Base-by-base conservation (phyloP, 2,329 filamentous ascomycete species). In the Fusarium dimerum region DNA sequence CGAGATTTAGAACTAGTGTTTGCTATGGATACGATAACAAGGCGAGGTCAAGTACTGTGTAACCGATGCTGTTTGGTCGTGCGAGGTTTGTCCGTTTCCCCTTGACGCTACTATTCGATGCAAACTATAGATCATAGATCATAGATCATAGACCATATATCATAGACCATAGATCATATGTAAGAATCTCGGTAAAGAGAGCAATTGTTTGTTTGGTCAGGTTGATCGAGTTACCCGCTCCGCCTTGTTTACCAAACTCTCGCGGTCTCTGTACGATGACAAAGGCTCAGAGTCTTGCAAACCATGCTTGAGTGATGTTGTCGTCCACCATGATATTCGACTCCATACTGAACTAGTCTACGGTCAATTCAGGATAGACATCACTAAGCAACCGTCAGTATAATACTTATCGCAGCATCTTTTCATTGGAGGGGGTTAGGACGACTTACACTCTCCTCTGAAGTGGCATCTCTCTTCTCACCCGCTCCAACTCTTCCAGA, bases 401-500 rank as follows among this genome's bases (percentile, higher is more conserved):
- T 16, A 26, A 26, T 26, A 26, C 20, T 26, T 7, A 26, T 26
- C 20, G 7, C 20, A 26, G 20, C 20, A 26, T 26, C 20, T 26
- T 26, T 26, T 7, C 20, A 26, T 7, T 7, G 20, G 7, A 26
- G 7, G 20, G 4, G 7, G 20, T 26, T 7, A 26, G 20, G 7
- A 26, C 11, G 36, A 78, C 80, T 77, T 55, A 82, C 80, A 69
- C 78, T 59, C 81, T 71, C 59, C 80, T 68, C 43, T 73, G 70
- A 47, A 84, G 65, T 43, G 81, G 81, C 78, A 84, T 80, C 68
- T 75, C 73, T 50, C 67, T 69, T 64, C 82, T 71, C 6, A 85
- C 73, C 54, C 70, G 73, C 57, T 73, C 74, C 71, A 78, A 68
- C 51, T 77, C 62, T 3, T 61, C 75, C 30, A 79, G 54, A 55